Conservation (phyloP, 2,329 filamentous ascomycete species). For the Cercospora nicotianae region DNA sequence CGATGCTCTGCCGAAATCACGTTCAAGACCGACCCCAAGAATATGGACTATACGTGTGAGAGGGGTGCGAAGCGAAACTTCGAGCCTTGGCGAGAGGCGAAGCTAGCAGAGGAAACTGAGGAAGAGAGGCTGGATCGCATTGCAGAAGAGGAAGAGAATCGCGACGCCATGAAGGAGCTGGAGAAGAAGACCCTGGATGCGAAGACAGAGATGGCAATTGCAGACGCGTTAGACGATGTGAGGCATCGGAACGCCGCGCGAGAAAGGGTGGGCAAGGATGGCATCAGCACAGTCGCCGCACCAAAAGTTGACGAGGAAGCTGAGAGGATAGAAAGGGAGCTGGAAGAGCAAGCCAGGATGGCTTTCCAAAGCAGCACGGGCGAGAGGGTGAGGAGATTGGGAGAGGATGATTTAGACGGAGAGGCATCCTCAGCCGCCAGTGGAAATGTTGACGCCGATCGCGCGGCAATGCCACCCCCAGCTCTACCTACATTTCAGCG, state of each 20-base stretch:
- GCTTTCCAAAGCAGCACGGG: constrained; percentile 70
- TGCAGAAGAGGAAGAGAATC: constrained; percentile 75
- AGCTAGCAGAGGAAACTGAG: constrained; percentile 72
- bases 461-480: constrained; percentile 45
- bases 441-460: constrained; percentile 34
- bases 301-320: constrained; percentile 60
- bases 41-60: constrained; percentile 83
- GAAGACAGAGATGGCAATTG: constrained; percentile 92
- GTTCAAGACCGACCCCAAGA: constrained; percentile 92
- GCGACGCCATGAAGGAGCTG: constrained; percentile 90
- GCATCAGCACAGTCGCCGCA: constrained; percentile 58
- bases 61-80: constrained; percentile 88
- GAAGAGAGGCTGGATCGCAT: constrained; percentile 83
- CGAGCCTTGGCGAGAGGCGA: constrained; percentile 79
- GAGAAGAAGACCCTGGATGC: constrained; percentile 93
- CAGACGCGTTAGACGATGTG: constrained; percentile 94
- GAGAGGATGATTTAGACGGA: constrained; percentile 46
- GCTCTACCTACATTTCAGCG: constrained; percentile 70
- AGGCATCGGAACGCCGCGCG: constrained; percentile 85
- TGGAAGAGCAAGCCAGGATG: constrained; percentile 73
- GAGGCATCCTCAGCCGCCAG: constrained; percentile 33
- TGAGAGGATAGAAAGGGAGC: constrained; percentile 71
- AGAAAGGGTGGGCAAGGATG: constrained; percentile 67
- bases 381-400: constrained; percentile 54
- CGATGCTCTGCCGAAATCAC: constrained; percentile 83